Conservation (phyloP, 768 basidiomycete genomes). For the Pleurotus platypus region DNA sequence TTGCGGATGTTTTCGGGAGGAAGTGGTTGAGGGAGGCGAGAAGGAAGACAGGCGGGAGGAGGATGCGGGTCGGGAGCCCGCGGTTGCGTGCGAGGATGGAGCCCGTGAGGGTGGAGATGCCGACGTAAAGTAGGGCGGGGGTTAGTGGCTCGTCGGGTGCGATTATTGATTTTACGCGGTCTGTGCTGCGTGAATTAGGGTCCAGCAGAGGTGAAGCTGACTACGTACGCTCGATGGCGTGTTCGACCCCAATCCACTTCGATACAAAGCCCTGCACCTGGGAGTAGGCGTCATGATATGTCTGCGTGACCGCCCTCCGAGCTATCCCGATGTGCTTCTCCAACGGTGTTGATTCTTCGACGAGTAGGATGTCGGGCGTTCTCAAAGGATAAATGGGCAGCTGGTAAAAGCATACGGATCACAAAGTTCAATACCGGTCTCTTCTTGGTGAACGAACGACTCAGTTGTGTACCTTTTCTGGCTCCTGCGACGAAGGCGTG, state of each 20-base stretch:
- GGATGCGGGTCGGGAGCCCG: constrained; percentile 57
- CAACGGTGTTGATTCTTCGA: constrained; percentile 72
- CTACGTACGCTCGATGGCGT: constrained; percentile 79
- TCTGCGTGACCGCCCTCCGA: constrained; percentile 55
- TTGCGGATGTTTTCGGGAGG: constrained; percentile 77
- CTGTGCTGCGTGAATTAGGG: constrained; percentile 32
- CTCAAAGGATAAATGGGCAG: constrained; percentile 78
- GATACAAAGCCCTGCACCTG: constrained; percentile 71
- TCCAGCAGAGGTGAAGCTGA: neutral
- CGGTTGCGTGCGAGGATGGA: constrained; percentile 85
- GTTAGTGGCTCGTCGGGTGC: constrained; percentile 80
- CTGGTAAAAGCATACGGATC: constrained; percentile 31
- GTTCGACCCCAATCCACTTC: constrained; percentile 84
- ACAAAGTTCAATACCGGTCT: too few relatives aligned
- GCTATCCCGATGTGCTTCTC: constrained; percentile 73
- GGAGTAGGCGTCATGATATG: constrained; percentile 54
- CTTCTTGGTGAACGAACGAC: too few relatives aligned
- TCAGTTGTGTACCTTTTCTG: neutral
- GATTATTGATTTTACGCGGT: constrained; percentile 77
- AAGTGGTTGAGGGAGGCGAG: constrained; percentile 73
- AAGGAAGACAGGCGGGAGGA: constrained; percentile 76
- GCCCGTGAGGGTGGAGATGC: constrained; percentile 82
- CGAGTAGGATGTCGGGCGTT: constrained; percentile 60
- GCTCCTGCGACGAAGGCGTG: neutral
- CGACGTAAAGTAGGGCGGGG: constrained; percentile 88